Percentiles rank a stretch among this genome's conserved stretches.
phyloP scores from a whole-genome alignment of 257 asterid species.

The Apocynum venetum region DNA sequence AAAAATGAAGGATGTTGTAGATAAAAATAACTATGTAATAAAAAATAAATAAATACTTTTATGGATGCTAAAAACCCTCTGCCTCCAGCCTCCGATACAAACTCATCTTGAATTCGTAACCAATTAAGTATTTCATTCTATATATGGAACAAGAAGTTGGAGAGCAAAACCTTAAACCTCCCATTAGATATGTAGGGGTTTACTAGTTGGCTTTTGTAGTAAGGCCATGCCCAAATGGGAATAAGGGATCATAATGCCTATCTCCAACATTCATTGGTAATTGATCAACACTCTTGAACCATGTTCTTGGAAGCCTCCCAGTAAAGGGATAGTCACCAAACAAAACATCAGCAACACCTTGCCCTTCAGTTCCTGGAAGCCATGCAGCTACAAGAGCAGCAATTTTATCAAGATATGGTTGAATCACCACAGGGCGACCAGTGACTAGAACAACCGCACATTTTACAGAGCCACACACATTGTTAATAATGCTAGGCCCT shows the following conservation, averaged over 20 bases:
- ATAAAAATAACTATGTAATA: no score
- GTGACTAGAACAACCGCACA: constrained; percentile 24
- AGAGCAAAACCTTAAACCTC: neutral
- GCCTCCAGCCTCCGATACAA: neutral
- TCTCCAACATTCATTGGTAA: constrained; percentile 34
- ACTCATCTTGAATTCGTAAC: neutral
- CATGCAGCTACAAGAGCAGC: constrained; percentile 32
- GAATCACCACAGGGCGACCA: constrained; percentile 27
- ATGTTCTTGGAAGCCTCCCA: constrained; percentile 23
- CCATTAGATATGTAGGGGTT: neutral
- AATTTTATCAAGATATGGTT: constrained; percentile 21
- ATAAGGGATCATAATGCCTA: constrained; percentile 26
- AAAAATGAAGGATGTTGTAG: neutral
- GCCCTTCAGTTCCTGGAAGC: constrained; percentile 33
- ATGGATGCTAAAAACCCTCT: neutral
- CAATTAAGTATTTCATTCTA: neutral
- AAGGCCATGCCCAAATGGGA: constrained; percentile 29
- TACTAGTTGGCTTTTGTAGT: constrained; percentile 3
- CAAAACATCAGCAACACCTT: constrained; percentile 28
- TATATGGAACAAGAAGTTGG: neutral
- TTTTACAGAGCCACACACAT: constrained; percentile 13
- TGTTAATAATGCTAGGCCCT: constrained; percentile 20
- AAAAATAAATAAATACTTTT: no score
- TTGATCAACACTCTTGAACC: constrained; percentile 36
- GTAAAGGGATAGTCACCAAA: constrained; percentile 27